Evolutionary conservation across 805 yeast genomes (phyloP).

Genomic region (Wickerhamomyces alni): DNA sequence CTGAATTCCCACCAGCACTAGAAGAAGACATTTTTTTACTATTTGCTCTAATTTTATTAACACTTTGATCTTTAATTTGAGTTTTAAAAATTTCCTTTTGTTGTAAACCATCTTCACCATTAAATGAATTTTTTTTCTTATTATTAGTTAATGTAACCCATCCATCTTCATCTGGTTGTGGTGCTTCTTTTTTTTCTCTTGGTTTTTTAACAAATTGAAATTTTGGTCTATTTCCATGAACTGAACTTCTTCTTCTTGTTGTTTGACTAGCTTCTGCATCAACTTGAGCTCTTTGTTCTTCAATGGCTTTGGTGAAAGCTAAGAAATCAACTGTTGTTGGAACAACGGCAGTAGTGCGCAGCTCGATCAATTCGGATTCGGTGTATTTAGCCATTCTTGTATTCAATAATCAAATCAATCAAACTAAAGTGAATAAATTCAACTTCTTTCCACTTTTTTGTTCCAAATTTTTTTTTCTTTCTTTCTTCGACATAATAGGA

Average conservation of each 20-base stretch:
- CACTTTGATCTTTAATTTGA: slow-evolving; percentile 21
- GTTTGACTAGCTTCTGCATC: slow-evolving; percentile 12
- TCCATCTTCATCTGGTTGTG: slow-evolving; percentile 69
- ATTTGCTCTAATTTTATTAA: slow-evolving; percentile 61
- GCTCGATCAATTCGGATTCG: slow-evolving; percentile 59
- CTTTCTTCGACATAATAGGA: too few species aligned
- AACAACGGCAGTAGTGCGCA: slow-evolving; percentile 49
- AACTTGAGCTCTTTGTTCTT: slow-evolving; percentile 45
- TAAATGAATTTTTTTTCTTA: slow-evolving; percentile 34
- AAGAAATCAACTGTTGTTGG: slow-evolving; percentile 60
- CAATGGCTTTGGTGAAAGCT: slow-evolving; percentile 61
- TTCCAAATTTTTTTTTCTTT: too few species aligned
- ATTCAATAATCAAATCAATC: too few species aligned
- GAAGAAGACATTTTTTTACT: slow-evolving; percentile 70
- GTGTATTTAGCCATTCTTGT: slow-evolving; percentile 52
- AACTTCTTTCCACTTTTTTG: background rate
- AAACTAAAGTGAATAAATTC: background rate
- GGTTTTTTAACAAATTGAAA: slow-evolving; percentile 46
- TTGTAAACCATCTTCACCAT: slow-evolving; percentile 44
- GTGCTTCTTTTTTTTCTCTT: slow-evolving; percentile 24
- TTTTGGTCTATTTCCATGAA: slow-evolving; percentile 40
- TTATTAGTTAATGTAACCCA: slow-evolving; percentile 64
- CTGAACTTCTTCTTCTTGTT: slow-evolving; percentile 52
- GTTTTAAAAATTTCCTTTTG: slow-evolving; percentile 42
- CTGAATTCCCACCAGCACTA: slow-evolving; percentile 69